Evolutionary conservation across 495 filamentous ascomycete species (phyloP).

Genomic region (Annulohypoxylon maeteangense): DNA sequence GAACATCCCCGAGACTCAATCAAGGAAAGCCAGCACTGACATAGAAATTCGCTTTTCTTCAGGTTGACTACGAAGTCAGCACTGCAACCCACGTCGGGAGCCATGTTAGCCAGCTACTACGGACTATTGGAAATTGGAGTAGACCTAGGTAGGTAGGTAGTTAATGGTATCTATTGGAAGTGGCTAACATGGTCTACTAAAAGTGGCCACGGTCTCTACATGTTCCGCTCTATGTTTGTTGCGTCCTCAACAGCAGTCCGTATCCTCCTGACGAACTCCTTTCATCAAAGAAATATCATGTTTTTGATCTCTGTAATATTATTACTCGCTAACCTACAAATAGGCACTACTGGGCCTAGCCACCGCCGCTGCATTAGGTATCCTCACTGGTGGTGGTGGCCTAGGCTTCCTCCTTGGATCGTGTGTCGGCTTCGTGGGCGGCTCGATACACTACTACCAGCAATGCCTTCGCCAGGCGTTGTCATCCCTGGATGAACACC

Average conservation of each 20-base stretch:
- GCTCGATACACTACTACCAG: constrained; percentile 33
- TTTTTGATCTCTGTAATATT: neutral
- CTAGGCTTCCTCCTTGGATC: constrained; percentile 31
- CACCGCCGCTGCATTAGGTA: constrained; percentile 21
- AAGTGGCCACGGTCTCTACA: constrained; percentile 36
- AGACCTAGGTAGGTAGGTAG: constrained; percentile 27
- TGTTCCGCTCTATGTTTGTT: constrained; percentile 40
- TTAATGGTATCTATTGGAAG: neutral
- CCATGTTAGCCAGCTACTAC: constrained; percentile 35
- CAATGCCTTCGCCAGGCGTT: constrained; percentile 29
- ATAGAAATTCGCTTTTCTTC: neutral
- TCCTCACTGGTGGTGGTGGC: constrained; percentile 30
- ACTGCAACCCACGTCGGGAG: constrained; percentile 22
- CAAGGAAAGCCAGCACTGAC: neutral
- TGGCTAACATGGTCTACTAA: neutral
- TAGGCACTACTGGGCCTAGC: constrained; percentile 36
- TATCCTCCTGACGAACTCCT: neutral
- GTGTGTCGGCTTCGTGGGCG: constrained; percentile 31
- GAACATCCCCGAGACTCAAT: neutral
- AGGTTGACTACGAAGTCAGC: constrained; percentile 33
- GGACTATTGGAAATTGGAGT: constrained; percentile 38
- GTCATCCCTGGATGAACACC: constrained; percentile 33
- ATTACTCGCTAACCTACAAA: neutral
- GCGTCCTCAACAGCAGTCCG: constrained; percentile 30
- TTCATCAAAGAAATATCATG: neutral